These are phyloP conservation scores for Cytospora piceae DNA, from an alignment of 2,329 filamentous ascomycete genomes.

Conservation along the genomic window DNA sequence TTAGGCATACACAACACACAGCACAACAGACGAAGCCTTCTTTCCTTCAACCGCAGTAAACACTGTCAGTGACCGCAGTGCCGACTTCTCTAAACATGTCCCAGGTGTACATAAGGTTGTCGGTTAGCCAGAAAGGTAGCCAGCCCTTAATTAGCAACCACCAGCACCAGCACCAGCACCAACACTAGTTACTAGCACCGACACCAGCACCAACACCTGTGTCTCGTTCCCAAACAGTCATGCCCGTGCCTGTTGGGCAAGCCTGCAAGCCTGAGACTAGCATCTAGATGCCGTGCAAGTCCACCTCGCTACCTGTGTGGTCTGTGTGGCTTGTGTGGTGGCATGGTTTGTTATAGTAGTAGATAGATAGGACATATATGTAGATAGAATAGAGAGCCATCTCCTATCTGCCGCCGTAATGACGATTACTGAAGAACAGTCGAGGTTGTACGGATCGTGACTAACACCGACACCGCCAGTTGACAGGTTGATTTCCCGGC, in stretches of 20 bases:
- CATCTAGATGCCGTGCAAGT: slow-evolving; percentile 1
- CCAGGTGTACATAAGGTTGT: not conserved
- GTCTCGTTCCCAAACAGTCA: slow-evolving; percentile 14
- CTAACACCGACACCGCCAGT: too few relatives aligned
- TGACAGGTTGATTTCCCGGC: too few relatives aligned
- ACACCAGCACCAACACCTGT: not conserved
- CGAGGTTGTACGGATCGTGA: too few relatives aligned
- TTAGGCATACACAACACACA: not conserved
- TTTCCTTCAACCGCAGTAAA: not conserved
- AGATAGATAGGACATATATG: too few relatives aligned
- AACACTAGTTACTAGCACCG: too few relatives aligned
- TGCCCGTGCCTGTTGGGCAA: not conserved
- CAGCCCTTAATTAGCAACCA: not conserved
- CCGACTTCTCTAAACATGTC: not conserved
- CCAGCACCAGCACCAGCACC: not conserved
- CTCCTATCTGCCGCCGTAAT: too few relatives aligned
- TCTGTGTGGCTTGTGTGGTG: not conserved
- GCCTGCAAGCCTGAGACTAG: slow-evolving; percentile 1
- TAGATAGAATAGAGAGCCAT: too few relatives aligned
- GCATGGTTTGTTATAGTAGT: too few relatives aligned
- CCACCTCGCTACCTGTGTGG: slow-evolving; percentile 10
- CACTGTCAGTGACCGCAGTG: not conserved
- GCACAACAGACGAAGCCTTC: not conserved
- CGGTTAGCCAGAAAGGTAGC: not conserved
- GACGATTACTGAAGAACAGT: too few relatives aligned